Base-by-base conservation (phyloP, 2,329 filamentous ascomycete genomes). In the Huntiella decipiens region DNA sequence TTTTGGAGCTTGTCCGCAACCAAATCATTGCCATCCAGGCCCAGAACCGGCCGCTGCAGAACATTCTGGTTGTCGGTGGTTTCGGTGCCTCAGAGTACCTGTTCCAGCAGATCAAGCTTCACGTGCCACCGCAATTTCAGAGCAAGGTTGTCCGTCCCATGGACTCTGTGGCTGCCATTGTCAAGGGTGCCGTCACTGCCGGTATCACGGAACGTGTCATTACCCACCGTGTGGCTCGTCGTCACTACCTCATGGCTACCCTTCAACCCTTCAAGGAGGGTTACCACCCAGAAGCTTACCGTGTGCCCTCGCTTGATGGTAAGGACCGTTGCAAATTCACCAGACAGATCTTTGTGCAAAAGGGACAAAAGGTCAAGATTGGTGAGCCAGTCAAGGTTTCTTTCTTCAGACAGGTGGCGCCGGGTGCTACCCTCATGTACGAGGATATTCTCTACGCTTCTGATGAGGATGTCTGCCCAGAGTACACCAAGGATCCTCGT, bases 261-360 rank as follows among this genome's bases (percentile, higher is more conserved):
- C 73, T 98, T 31, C 91, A 98, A 61, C 91, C 91, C 1, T 98
- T 98, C 71, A 96, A 96, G 65, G 91, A 96, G 61, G 91, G 91
- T 13, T 92, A 96, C 62, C 91, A 98, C 60, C 91, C 91, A 8
- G 91, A 98, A 62, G 87, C 92, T 44, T 98, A 96, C 67, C 86
- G 91, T 59, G 91, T 96, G 17, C 91, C 91, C 13, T 93, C 84
- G 51, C 73, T 98, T 47, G 91, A 98, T 56, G 91, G 91, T 57
- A 94, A 95, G 62, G 91, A 98, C 58, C 77, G 91, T 51, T 98
- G 91, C 79, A 96, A 96, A 66, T 96, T 96, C 60, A 96, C 91
- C 1, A 72, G 91, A 45, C 91, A 98, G 60, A 96, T 98, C 47
- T 98, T 96, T 56, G 88, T 98, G 53, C 91, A 95, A 58, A 96